Evolutionary conservation across 23 red algal genomes (phyloP).

Genomic region (Gracilaria vermiculophylla): DNA sequence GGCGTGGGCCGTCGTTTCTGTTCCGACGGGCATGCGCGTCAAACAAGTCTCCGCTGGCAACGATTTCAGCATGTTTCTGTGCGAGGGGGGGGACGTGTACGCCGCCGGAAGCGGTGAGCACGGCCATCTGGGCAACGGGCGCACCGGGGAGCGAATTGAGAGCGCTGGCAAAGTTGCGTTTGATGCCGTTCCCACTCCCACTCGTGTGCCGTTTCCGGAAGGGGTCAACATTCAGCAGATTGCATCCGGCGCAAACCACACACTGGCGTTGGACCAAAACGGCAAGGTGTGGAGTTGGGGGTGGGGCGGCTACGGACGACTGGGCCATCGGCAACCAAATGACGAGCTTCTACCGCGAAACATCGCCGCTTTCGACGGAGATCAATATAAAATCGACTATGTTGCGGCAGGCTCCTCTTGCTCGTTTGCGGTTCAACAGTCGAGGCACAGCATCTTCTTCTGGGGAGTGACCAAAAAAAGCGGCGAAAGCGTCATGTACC

Average conservation of each 20-base stretch:
- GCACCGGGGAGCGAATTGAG: slow-evolving; percentile 51
- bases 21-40: slow-evolving; percentile 10
- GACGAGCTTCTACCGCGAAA: slow-evolving; percentile 39
- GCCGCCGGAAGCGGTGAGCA: slow-evolving; percentile 59
- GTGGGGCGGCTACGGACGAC: slow-evolving; percentile 56
- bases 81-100: slow-evolving; percentile 41
- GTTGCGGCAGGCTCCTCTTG: slow-evolving; percentile 3
- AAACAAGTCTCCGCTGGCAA: slow-evolving; percentile 19
- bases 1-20: background rate
- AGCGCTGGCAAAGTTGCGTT: slow-evolving; percentile 28
- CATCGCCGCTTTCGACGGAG: slow-evolving; percentile 32
- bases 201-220: slow-evolving; percentile 16
- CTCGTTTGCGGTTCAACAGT: slow-evolving; percentile 47
- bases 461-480: slow-evolving; percentile 61
- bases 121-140: slow-evolving; percentile 67
- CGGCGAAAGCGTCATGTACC: slow-evolving; percentile 65
- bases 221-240: slow-evolving; percentile 30
- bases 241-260: slow-evolving; percentile 50
- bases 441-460: slow-evolving; percentile 39
- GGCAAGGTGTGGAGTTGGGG: slow-evolving; percentile 81
- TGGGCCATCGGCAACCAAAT: slow-evolving; percentile 63
- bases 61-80: slow-evolving; percentile 51
- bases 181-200: slow-evolving; percentile 27
- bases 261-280: slow-evolving; percentile 42
- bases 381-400: slow-evolving; percentile 19